Base-by-base conservation (phyloP, 768 basidiomycete species). In the Cystofilobasidium macerans region DNA sequence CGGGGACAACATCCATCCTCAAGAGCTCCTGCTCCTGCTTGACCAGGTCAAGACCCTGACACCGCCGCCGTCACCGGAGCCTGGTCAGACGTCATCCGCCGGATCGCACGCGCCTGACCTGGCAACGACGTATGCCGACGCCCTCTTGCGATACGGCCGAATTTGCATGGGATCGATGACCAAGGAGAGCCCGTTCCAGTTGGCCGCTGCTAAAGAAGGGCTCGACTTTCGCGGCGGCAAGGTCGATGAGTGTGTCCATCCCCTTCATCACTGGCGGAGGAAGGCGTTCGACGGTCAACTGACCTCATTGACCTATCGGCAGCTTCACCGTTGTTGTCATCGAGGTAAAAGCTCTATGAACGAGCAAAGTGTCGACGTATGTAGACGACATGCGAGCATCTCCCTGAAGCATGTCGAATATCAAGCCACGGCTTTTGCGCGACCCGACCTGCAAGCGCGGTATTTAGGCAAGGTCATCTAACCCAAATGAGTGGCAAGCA, bases 171-270 rank as follows among this genome's bases (percentile, higher is more conserved):
- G 70, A 36, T 63, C 72, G 69, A 69, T 68, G 68, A 70, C 45
- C 70, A 74, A 70, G 72, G 73, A 72, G 63, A 73, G 72, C 22
- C 76, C 76, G 0, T 77, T 77, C 61, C 73, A 75, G 69, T 45
- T 73, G 26, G 76, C 74, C 47, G 76, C 76, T 6, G 72, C 62
- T 18, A 71, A 70, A 67, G 68, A 73, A n/a, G 70, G 72, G 26
- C 65, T 70, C 51, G 70, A 66, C 45, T 77, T 65, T 53, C 69
- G 69, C 58, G 76, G 76, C 16, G 76, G 76, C 16, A 77, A 77
- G 67, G 64, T 75, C 24, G 76, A 77, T 61, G 76, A 77, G 65
- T 67, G 48, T 30, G 51, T 71, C 35, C 57, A 20, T 22, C 32
- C 36, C 26, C 28, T 26, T 38, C 36, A 1, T 42, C 6, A 2